Evolutionary conservation across 495 filamentous ascomycete genomes (phyloP).

Genomic region (Neurospora sp.): DNA sequence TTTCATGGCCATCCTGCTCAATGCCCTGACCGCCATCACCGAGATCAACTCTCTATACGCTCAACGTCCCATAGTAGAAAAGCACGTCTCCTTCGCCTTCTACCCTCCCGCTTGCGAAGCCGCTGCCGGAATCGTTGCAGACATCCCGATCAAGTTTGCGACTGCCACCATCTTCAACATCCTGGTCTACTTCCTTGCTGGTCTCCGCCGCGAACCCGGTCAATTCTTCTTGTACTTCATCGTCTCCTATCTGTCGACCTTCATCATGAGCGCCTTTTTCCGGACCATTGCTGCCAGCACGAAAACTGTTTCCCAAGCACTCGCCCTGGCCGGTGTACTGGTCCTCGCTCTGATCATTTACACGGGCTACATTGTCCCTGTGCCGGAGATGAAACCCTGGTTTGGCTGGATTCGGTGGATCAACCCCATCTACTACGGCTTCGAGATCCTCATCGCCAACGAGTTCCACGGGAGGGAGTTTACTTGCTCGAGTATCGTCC

Average conservation of each 20-base stretch:
- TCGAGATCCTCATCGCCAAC: constrained; percentile 61
- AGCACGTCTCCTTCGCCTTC: constrained; percentile 56
- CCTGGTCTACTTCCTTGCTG: constrained; percentile 50
- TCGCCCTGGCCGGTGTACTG: constrained; percentile 59
- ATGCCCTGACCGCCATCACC: constrained; percentile 36
- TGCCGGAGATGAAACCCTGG: constrained; percentile 66
- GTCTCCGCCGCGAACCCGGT: constrained; percentile 38
- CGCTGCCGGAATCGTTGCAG: constrained; percentile 46
- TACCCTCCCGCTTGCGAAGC: constrained; percentile 54
- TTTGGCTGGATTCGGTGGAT: constrained; percentile 74
- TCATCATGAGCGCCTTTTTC: constrained; percentile 53
- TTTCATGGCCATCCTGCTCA: constrained; percentile 50
- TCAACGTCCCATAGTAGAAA: constrained; percentile 54
- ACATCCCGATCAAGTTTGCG: constrained; percentile 47
- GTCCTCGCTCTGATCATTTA: constrained; percentile 68
- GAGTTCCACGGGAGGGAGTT: constrained; percentile 52
- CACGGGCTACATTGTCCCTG: constrained; percentile 71
- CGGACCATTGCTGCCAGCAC: constrained; percentile 59
- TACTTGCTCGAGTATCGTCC: constrained; percentile 32
- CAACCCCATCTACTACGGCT: constrained; percentile 71
- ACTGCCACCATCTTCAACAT: constrained; percentile 42
- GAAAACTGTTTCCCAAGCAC: constrained; percentile 59
- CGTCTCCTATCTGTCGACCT: constrained; percentile 40
- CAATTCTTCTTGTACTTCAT: constrained; percentile 58
- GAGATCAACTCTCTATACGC: constrained; percentile 54